Percentiles rank a stretch among this genome's conserved stretches.
Conservation (phyloP, 1,139 yeast species). For the Debaryomyces nepalensis region DNA sequence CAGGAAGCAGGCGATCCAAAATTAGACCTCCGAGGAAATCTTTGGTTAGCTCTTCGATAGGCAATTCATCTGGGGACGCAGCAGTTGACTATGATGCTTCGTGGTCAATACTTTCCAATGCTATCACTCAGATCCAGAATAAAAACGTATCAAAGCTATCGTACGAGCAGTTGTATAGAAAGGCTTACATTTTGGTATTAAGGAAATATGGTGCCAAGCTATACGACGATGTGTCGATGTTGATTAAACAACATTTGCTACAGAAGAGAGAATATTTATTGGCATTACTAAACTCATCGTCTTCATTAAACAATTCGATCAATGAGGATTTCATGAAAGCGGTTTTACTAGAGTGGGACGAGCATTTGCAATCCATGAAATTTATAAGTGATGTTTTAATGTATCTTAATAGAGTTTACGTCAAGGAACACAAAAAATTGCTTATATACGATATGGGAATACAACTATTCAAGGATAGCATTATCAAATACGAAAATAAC, state of each 20-base stretch:
- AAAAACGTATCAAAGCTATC: conserved; percentile 78
- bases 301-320: conserved; percentile 12
- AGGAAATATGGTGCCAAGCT: conserved; percentile 73
- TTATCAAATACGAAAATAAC: conserved; percentile 46
- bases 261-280: conserved; percentile 31
- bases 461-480: conserved; percentile 54
- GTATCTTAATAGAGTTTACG: conserved; percentile 86
- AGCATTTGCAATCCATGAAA: conserved; percentile 74
- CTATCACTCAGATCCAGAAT: conserved; percentile 74
- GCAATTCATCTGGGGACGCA: conserved; percentile 24
- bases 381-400: conserved; percentile 85
- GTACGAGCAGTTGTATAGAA: conserved; percentile 82
- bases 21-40: conserved; percentile 77
- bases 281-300: conserved; percentile 19
- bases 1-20: conserved; percentile 56
- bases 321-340: conserved; percentile 48
- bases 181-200: conserved; percentile 78
- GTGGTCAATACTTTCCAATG: conserved; percentile 74
- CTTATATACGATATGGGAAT: conserved; percentile 79
- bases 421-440: conserved; percentile 70
- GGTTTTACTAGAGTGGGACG: conserved; percentile 68
- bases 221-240: conserved; percentile 62
- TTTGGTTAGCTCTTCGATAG: conserved; percentile 29
- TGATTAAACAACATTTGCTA: conserved; percentile 57
- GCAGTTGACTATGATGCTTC: conserved; percentile 66